Conservation (phyloP, 2,329 filamentous ascomycete genomes). For the Ophiocordyceps australis region DNA sequence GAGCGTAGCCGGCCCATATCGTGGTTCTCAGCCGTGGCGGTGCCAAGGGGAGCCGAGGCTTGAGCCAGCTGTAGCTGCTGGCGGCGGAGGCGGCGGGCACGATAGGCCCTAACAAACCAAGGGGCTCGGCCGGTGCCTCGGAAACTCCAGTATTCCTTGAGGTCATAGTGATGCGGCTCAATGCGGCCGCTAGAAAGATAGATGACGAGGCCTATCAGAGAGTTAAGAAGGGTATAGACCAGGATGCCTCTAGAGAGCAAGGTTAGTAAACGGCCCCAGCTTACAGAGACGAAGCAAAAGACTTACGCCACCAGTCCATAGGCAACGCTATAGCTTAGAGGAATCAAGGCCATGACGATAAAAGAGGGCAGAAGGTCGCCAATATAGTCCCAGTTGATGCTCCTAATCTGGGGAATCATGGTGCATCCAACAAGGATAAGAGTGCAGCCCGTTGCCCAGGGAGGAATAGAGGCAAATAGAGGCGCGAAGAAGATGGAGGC, state of each 20-base stretch:
- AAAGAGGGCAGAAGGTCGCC: slow-evolving; percentile 62
- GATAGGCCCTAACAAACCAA: slow-evolving; percentile 24
- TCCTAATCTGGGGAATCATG: slow-evolving; percentile 59
- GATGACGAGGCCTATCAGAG: slow-evolving; percentile 25
- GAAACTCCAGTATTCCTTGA: slow-evolving; percentile 39
- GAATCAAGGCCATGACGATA: slow-evolving; percentile 57
- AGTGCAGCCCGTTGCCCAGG: slow-evolving; percentile 61
- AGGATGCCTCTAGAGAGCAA: slow-evolving; percentile 27
- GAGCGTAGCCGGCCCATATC: no score
- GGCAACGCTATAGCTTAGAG: slow-evolving; percentile 62
- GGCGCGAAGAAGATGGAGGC: slow-evolving; percentile 59
- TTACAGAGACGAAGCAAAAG: neutral
- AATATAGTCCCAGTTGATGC: slow-evolving; percentile 62
- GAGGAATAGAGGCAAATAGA: slow-evolving; percentile 59
- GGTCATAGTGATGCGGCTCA: slow-evolving; percentile 31
- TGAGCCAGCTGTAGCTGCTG: no score
- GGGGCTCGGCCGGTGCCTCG: slow-evolving; percentile 26
- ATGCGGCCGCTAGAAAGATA: slow-evolving; percentile 21
- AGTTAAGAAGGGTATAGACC: slow-evolving; percentile 30
- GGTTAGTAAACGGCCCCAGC: slow-evolving; percentile 1
- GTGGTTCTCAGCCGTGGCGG: no score
- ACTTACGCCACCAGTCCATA: slow-evolving; percentile 57
- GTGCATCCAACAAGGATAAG: slow-evolving; percentile 57
- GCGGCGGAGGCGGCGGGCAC: slow-evolving; percentile 2
- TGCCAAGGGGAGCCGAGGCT: no score